Evolutionary conservation across 78 protist species (phyloP).

Genomic region (Dictyostelium capitatum): DNA sequence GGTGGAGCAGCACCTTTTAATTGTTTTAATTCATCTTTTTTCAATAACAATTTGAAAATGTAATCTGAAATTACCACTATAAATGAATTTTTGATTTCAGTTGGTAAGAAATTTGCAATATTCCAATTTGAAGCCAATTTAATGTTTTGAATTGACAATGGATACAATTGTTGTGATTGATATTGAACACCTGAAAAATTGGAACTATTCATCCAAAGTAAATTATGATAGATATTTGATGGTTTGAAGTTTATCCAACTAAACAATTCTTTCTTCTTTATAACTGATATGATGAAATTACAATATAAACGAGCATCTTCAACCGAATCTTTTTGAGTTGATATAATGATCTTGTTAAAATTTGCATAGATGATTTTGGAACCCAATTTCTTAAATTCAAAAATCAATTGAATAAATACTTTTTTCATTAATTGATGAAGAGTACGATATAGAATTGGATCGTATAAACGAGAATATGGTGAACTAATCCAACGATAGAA

Average conservation of each 20-base stretch:
- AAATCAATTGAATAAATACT: conserved; percentile 87
- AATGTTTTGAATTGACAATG: neutral
- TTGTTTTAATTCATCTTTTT: conserved; percentile 34
- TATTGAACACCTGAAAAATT: conserved; percentile 85
- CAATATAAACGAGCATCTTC: conserved; percentile 87
- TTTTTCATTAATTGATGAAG: conserved; percentile 91
- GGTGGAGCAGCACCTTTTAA: neutral
- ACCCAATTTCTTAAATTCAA: conserved; percentile 87
- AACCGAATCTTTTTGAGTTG: conserved; percentile 78
- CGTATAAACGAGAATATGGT: conserved; percentile 85
- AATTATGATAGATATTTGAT: conserved; percentile 59
- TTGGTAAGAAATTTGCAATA: conserved; percentile 61
- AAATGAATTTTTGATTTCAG: conserved; percentile 36
- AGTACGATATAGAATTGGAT: conserved; percentile 84
- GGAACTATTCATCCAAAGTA: conserved; percentile 86
- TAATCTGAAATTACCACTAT: conserved; percentile 59
- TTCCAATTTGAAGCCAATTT: conserved; percentile 61
- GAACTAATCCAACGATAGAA: conserved; percentile 93
- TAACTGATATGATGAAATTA: conserved; percentile 46
- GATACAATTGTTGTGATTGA: neutral
- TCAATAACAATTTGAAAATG: conserved; percentile 16
- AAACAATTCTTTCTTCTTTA: conserved; percentile 84
- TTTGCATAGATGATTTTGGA: conserved; percentile 85
- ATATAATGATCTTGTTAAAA: conserved; percentile 82
- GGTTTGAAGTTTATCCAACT: conserved; percentile 57